Conservation (phyloP, 352 stramenopile genomes). For the Globisporangium paroecandrum region DNA sequence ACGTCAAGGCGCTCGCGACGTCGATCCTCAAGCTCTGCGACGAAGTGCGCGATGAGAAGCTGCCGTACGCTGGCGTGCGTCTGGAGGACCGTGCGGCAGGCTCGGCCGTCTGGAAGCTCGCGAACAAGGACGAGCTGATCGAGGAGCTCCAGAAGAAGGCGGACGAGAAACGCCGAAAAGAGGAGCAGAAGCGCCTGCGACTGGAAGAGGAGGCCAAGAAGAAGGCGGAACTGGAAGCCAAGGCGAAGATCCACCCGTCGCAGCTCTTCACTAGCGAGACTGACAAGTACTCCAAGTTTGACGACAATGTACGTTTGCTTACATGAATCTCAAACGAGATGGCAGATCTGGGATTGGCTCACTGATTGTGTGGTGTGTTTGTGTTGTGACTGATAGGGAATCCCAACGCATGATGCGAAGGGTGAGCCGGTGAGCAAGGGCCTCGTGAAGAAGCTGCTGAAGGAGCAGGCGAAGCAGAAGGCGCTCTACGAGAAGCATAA, state of each 20-base stretch:
- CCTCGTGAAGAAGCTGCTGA: conserved; percentile 96
- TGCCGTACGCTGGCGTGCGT: conserved; percentile 85
- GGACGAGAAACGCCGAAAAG: conserved; percentile 73
- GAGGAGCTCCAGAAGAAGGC: conserved; percentile 78
- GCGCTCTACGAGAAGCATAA: conserved; percentile 83
- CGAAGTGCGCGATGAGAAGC: conserved; percentile 83
- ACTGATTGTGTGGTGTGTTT: not conserved
- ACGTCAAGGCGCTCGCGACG: conserved; percentile 54
- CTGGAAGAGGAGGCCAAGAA: conserved; percentile 73
- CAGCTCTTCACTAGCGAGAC: conserved; percentile 91
- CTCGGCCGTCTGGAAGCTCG: conserved; percentile 88
- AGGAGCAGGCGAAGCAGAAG: conserved; percentile 96
- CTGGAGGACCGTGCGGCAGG: conserved; percentile 78
- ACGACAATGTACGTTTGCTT: conserved; percentile 67
- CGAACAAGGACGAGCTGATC: conserved; percentile 84
- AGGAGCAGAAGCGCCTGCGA: conserved; percentile 73
- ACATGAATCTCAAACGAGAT: not conserved
- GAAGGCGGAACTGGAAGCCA: conserved; percentile 77
- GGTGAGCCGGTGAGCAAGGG: conserved; percentile 95
- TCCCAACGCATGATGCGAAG: conserved; percentile 93
- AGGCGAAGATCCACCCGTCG: conserved; percentile 87
- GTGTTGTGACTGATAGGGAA: conserved; percentile 47
- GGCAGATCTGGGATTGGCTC: not conserved
- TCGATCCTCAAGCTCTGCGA: conserved; percentile 84
- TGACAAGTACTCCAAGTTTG: conserved; percentile 89